A percentile compares a stretch with the other conserved stretches of the same genome.
phyloP scores from a whole-genome alignment of 768 basidiomycete genomes.

The Lactifluus pinguis region DNA sequence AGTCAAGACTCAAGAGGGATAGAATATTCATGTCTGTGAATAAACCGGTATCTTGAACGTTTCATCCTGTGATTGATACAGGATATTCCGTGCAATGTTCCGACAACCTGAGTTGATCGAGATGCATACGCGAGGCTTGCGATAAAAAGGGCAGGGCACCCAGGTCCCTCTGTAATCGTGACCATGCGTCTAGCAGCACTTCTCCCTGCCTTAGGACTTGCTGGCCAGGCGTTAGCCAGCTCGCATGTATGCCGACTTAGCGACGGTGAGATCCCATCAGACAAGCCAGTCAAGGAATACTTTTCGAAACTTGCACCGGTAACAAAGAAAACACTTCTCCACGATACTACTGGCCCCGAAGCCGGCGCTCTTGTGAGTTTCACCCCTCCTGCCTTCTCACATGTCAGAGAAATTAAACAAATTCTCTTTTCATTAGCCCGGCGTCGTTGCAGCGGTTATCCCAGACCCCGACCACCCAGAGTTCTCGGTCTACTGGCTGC shows the following conservation, averaged over 20 bases:
- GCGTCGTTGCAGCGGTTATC: conserved; percentile 1
- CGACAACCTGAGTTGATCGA: background rate
- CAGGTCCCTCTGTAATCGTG: background rate
- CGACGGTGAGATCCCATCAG: background rate
- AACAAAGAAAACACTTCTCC: conserved; percentile 6
- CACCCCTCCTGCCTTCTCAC: background rate
- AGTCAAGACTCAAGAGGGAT: background rate
- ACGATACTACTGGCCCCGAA: conserved; percentile 11
- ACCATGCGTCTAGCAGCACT: background rate
- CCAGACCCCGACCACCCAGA: conserved; percentile 10
- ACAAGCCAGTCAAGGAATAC: conserved; percentile 5
- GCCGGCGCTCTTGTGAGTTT: conserved; percentile 3
- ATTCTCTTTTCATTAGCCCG: background rate
- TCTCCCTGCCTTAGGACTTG: conserved; percentile 1
- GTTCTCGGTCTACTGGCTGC: conserved; percentile 10
- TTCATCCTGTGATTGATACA: background rate
- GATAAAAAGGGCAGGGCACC: background rate
- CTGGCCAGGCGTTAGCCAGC: background rate
- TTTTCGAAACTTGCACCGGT: background rate
- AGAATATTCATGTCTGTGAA: background rate
- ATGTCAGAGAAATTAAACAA: background rate
- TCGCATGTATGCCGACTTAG: background rate
- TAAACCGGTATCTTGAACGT: background rate
- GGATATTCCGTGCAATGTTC: background rate
- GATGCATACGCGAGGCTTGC: background rate